Evolutionary conservation across 306 rosid species (phyloP).

Genomic region (Cucurbita argyrosperma): DNA sequence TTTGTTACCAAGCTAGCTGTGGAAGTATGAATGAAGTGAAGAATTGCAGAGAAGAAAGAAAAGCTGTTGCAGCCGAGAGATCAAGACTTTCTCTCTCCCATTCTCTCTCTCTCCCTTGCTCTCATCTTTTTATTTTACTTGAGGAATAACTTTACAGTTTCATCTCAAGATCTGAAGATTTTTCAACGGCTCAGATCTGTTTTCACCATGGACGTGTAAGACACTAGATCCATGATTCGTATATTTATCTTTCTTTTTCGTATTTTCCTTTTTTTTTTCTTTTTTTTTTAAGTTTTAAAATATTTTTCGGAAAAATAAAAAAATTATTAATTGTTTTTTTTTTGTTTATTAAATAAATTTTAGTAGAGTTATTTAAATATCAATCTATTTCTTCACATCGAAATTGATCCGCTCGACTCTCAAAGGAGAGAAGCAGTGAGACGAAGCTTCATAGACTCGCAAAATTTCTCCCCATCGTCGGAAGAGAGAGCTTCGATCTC

Average conservation of each 20-base stretch:
- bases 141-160: not conserved
- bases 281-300: no score
- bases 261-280: not conserved
- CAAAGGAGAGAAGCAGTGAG: no score
- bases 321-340: no score
- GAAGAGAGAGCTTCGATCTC: no score
- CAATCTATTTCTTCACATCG: no score
- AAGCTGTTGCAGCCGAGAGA: slow-evolving; percentile 2
- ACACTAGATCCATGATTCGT: not conserved
- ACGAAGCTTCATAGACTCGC: no score
- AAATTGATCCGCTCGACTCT: no score
- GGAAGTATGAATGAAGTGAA: not conserved
- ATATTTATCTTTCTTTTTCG: not conserved
- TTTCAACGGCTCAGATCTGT: slow-evolving; percentile 1
- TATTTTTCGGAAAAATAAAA: no score
- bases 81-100: slow-evolving; percentile 16
- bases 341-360: no score
- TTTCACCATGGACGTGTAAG: not conserved
- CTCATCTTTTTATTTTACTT: not conserved
- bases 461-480: no score
- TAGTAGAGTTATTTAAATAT: no score
- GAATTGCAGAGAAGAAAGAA: not conserved
- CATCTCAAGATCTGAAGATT: not conserved
- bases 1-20: slow-evolving; percentile 6
- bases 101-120: slow-evolving; percentile 5